A percentile compares a stretch with the other conserved stretches of the same genome.
Evolutionary conservation across 148 eudicot species (phyloP).

Genomic region (Spergularia bocconei): DNA sequence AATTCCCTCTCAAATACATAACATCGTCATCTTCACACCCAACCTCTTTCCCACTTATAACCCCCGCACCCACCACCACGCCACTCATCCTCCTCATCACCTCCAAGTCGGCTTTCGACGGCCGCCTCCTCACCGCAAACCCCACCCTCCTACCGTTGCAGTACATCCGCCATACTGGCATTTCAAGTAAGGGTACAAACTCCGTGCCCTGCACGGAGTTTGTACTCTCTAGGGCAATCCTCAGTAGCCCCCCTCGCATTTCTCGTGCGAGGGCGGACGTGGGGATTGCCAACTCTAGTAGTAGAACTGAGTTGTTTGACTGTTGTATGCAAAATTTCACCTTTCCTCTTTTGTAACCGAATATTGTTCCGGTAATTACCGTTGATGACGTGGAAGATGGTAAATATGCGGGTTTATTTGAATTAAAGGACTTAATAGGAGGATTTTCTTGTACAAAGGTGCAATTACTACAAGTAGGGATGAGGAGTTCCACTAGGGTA

Average conservation of each 20-base stretch:
- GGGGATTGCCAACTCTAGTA: conserved; percentile 57
- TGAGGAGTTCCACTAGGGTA: conserved; percentile 50
- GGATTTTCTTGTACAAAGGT: conserved; percentile 30
- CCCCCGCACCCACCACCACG: conserved; percentile 51
- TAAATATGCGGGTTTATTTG: not conserved
- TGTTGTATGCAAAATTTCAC: conserved; percentile 58
- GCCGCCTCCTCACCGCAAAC: conserved; percentile 39
- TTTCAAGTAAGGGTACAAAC: not conserved
- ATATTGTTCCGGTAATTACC: conserved; percentile 51
- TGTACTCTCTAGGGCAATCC: conserved; percentile 47
- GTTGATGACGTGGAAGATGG: conserved; percentile 19
- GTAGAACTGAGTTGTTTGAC: conserved; percentile 39
- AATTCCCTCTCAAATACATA: conserved; percentile 56
- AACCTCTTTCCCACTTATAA: conserved; percentile 29
- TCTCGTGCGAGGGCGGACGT: conserved; percentile 53
- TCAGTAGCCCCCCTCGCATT: conserved; percentile 50
- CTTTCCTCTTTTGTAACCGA: conserved; percentile 48
- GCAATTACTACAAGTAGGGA: conserved; percentile 60
- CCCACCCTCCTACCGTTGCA: conserved; percentile 62
- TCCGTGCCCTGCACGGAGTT: not conserved
- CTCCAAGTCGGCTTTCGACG: conserved; percentile 43
- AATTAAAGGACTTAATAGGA: not conserved
- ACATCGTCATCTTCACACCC: conserved; percentile 37
- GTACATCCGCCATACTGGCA: conserved; percentile 58
- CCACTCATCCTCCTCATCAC: conserved; percentile 36